These are phyloP conservation scores for Amphicarpaea edgeworthii DNA, from an alignment of 306 rosid genomes.

Conservation along the genomic window DNA sequence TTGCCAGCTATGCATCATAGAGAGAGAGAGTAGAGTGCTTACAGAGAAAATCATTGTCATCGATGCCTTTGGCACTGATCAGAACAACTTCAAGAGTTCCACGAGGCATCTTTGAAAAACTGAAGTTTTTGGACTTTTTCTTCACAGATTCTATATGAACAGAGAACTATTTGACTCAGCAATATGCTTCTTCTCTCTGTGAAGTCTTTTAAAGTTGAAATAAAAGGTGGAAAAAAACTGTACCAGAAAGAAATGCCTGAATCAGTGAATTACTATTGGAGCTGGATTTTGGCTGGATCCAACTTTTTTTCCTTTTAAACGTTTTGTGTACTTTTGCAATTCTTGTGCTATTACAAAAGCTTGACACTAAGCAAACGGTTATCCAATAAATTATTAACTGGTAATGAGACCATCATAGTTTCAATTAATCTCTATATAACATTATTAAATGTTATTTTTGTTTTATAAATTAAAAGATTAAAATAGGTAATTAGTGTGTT, in stretches of 20 bases:
- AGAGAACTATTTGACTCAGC: background rate
- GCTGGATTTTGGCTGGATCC: slow-evolving; percentile 22
- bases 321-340: background rate
- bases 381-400: background rate
- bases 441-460: background rate
- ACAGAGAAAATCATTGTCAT: slow-evolving; percentile 53
- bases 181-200: background rate
- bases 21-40: background rate
- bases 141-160: slow-evolving; percentile 8
- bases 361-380: background rate
- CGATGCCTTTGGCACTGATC: slow-evolving; percentile 57
- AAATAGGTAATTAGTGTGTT: no score
- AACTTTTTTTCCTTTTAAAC: slow-evolving; percentile 20
- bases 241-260: slow-evolving; percentile 19
- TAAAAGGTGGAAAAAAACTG: slow-evolving; percentile 4
- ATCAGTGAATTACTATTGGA: background rate
- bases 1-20: background rate
- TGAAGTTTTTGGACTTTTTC: background rate
- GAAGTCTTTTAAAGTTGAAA: slow-evolving; percentile 20
- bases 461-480: background rate
- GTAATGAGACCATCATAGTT: no score
- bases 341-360: background rate
- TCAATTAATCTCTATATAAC: background rate
- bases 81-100: slow-evolving; percentile 65
- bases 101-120: slow-evolving; percentile 53